Percentiles rank a stretch among this genome's conserved stretches.
Conservation (phyloP, 2,329 filamentous ascomycete genomes). For the Zymoseptoria tritici region DNA sequence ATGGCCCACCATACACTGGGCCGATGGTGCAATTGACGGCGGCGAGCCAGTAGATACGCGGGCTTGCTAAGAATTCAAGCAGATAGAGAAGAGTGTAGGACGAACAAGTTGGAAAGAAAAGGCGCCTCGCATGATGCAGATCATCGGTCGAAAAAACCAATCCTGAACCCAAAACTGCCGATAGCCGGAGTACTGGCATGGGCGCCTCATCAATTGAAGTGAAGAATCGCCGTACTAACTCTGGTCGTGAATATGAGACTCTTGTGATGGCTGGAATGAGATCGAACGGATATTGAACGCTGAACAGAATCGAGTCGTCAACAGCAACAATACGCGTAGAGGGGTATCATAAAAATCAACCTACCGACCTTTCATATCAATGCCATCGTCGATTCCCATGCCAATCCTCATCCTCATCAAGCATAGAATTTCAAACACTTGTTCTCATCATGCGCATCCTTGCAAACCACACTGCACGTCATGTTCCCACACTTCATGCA, state of each 20-base stretch:
- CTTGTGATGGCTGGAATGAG: no score
- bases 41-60: background rate
- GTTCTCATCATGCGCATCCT: slow-evolving; percentile 64
- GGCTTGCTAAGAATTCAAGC: no score
- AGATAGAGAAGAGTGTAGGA: no score
- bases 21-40: background rate
- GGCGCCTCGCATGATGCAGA: background rate
- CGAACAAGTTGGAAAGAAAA: no score
- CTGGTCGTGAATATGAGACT: no score
- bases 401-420: slow-evolving; percentile 11
- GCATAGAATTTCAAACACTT: slow-evolving; percentile 52
- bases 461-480: slow-evolving; percentile 69
- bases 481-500: slow-evolving; percentile 72
- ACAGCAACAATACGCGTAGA: background rate
- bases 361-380: background rate
- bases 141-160: background rate
- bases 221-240: background rate
- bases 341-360: background rate
- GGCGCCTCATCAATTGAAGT: background rate
- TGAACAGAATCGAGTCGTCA: background rate
- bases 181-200: background rate
- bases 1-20: background rate
- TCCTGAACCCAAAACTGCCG: background rate
- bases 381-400: background rate
- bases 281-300: no score